phyloP scores from a whole-genome alignment of 2,329 filamentous ascomycete species.

The Alternaria arbusti region DNA sequence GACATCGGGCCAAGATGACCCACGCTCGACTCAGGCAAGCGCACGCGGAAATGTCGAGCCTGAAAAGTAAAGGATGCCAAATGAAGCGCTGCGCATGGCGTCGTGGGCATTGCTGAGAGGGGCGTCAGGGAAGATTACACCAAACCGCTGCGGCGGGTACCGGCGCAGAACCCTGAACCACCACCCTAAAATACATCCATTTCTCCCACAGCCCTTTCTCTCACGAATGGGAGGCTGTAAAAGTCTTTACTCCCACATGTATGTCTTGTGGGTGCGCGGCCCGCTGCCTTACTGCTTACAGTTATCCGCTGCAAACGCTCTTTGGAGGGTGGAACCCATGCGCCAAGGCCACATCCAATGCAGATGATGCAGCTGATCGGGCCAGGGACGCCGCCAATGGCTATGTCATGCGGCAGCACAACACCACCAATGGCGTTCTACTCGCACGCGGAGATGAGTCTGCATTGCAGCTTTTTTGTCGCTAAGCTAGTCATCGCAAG shows the following conservation, averaged over 20 bases:
- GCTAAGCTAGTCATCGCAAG: conserved; percentile 9
- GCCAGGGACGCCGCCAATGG: conserved; percentile 32
- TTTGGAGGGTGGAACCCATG: conserved; percentile 15
- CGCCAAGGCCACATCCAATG: conserved; percentile 24
- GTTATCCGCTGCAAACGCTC: conserved; percentile 28
- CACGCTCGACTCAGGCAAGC: conserved; percentile 21
- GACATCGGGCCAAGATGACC: conserved; percentile 35
- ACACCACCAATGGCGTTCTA: conserved; percentile 10
- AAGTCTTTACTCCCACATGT: neutral
- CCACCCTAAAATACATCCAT: neutral
- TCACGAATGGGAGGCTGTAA: neutral
- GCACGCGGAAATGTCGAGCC: conserved; percentile 20
- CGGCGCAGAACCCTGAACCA: neutral
- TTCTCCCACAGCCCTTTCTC: neutral
- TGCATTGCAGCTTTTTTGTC: conserved; percentile 5
- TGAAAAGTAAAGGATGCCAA: conserved; percentile 13
- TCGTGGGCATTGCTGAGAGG: conserved; percentile 17
- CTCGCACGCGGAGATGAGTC: conserved; percentile 16
- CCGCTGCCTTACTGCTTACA: conserved; percentile 13
- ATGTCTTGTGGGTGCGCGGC: conserved; percentile 3
- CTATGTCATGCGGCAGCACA: conserved; percentile 28
- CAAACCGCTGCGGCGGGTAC: neutral
- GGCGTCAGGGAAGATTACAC: neutral
- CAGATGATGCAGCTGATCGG: conserved; percentile 18
- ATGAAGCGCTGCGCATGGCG: conserved; percentile 26